Conservation (phyloP, 352 stramenopile species). For the Pythium aphanidermatum region DNA sequence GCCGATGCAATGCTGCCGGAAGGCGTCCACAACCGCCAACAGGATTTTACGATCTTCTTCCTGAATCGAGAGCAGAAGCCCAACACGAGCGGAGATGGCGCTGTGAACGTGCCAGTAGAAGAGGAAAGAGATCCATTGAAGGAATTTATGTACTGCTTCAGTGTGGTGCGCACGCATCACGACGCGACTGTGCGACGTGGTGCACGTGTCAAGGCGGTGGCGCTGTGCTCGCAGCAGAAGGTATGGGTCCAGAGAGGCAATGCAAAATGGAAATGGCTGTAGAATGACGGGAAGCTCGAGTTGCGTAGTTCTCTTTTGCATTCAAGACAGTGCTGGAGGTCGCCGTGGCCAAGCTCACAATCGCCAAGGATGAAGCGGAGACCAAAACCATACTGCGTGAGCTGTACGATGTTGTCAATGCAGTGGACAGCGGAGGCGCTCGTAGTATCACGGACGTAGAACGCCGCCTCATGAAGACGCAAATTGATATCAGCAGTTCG, state of each 20-base stretch:
- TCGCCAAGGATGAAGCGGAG: constrained; percentile 32
- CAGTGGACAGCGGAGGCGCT: constrained; percentile 52
- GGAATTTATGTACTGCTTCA: constrained; percentile 85
- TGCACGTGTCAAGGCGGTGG: constrained; percentile 77
- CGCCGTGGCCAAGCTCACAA: constrained; percentile 62
- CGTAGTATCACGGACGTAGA: constrained; percentile 71
- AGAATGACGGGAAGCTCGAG: too few relatives aligned
- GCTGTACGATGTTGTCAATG: constrained; percentile 68
- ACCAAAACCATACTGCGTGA: constrained; percentile 45
- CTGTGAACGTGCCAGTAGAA: not conserved
- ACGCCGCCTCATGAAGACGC: constrained; percentile 65
- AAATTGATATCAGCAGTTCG: constrained; percentile 36
- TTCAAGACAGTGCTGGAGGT: constrained; percentile 74
- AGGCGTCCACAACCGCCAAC: constrained; percentile 81
- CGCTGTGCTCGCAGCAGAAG: constrained; percentile 77
- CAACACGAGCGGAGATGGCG: constrained; percentile 5
- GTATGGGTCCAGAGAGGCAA: too few relatives aligned
- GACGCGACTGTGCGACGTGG: constrained; percentile 64
- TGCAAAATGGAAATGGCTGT: too few relatives aligned
- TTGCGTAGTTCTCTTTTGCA: constrained; percentile 53
- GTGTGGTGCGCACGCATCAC: constrained; percentile 78
- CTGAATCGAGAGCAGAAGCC: constrained; percentile 57
- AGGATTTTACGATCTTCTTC: constrained; percentile 87
- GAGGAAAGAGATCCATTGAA: constrained; percentile 35
- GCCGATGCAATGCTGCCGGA: constrained; percentile 86